Base-by-base conservation (phyloP, 129 eudicot species). In the sunflower (Helianthus annuus) region DNA sequence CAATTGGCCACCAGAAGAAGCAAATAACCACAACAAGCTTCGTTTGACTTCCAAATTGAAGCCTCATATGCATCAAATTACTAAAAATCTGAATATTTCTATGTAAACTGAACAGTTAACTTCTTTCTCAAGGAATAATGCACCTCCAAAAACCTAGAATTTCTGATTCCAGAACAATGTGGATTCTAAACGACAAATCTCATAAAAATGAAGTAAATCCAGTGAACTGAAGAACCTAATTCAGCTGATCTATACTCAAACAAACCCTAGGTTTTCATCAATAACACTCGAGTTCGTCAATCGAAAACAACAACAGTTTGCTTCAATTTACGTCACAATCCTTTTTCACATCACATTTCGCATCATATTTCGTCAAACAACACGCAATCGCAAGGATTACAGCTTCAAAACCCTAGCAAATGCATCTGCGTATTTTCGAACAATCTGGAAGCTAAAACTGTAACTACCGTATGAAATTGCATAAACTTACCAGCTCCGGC, bases 31-130 rank as follows among this genome's bases (percentile, higher is more conserved):
- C 57, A 29, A 75, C 81, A 69, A 85, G 74, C 81, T 80, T 76
- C 62, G 44, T 27, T 70, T 74, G 78, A 77, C 85, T 79, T 68
- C 69, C 56, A 66, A 73, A 64, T 55, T 53, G 85, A 84, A 79
- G 79, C 79, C 89, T 84, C 93, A 87, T 81, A 84, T 82, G 87
- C 87, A 65, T 73, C 84, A 73, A 71, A 64, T 24, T 73, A 52
- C 36, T 54, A 48, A 67, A 34, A 71, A 58, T 64, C 58, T 17
- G 36, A 42, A 14, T 44, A 22, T 19, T 10, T 73, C 10, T 63
- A 19, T 17, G 22, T 27, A 12, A 24, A 11, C 39, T 70, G 39
- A 36, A 12, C 44, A 32, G 48, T 4, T 69, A 69, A 9, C 34
- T 29, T 48, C 46, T 15, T 38, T 34, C 61, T 48, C 59, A 10